Evolutionary conservation across 1,284 basidiomycete species (phyloP), one percentile per base, ranked within the genome.

Genomic region (Erythrobasidium hasegawianum): DNA sequence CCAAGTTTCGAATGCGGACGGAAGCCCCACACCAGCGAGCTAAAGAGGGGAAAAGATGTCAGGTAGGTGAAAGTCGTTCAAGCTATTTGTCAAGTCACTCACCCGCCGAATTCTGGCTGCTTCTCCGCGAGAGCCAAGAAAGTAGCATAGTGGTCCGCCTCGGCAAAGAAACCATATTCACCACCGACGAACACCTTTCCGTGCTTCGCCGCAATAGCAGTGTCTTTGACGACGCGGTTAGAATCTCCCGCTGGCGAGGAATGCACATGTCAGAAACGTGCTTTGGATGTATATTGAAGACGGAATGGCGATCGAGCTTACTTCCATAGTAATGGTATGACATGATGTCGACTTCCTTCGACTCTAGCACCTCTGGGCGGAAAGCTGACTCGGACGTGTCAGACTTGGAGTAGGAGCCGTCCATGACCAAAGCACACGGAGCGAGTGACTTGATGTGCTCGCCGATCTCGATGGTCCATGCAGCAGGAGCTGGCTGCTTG

Each of bases 151-250:
- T 70, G 69, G 2, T 64, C 45, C 0, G 65, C 27, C 13, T 66
- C 58, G 14, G 57, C 50, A 64, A 74, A 75, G 62, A 77, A 75
- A 45, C 76, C 76, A 49, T 70, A 73, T 57, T 77, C 76, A 24
- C 75, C 76, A 4, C 72, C 72, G n/a, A 77, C 59, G 60, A 76
- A 73, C 67, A 67, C 75, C 45, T 75, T 76, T 20, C 69, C 65
- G 57, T 73, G 52, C 27, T 65, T 61, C 13, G 49, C 47, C 1
- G 71, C 71, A 29, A 72, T 52, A 20, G 64, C 54, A n/a, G 71
- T 69, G 43, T 76, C 75, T 41, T 70, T 66, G 58, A 71, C 70
- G 45, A 73, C 70, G 1, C 74, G 67, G 4, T 67, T 27, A 11
- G 64, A 70, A 20, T 75, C 75, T 13, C 73, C 74, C 41, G 50